phyloP scores from a whole-genome alignment of 2,329 filamentous ascomycete genomes.

The Hypocreales sp. region DNA sequence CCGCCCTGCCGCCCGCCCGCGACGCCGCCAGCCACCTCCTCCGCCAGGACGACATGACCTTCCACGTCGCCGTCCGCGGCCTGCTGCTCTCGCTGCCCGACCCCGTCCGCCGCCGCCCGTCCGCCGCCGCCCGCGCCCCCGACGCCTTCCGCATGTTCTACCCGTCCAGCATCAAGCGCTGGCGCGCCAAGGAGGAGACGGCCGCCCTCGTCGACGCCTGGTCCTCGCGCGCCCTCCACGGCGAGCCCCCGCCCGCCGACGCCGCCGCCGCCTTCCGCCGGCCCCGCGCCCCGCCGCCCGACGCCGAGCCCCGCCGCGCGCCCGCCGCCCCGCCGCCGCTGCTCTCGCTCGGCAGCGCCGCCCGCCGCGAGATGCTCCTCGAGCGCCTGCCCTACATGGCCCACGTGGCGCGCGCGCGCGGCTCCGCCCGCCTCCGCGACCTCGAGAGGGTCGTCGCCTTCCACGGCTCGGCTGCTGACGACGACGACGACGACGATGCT shows the following conservation, averaged over 20 bases:
- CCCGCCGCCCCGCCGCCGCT: conserved; percentile 16
- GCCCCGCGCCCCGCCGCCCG: conserved; percentile 13
- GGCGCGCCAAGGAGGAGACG: conserved; percentile 71
- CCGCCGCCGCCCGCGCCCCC: conserved; percentile 24
- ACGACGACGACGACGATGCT: conserved; percentile 24
- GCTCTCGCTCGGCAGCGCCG: conserved; percentile 47
- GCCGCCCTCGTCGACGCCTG: conserved; percentile 58
- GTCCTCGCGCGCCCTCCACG: conserved; percentile 43
- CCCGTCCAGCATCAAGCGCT: conserved; percentile 68
- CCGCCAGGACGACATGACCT: conserved; percentile 86
- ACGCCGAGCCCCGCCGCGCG: no score
- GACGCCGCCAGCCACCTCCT: conserved; percentile 56
- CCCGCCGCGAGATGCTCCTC: conserved; percentile 60
- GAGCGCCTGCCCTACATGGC: conserved; percentile 80
- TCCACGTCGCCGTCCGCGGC: conserved; percentile 79
- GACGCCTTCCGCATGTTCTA: conserved; percentile 87
- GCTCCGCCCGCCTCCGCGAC: conserved; percentile 32
- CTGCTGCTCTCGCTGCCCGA: conserved; percentile 71
- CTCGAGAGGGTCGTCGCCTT: conserved; percentile 57
- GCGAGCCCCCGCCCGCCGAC: conserved; percentile 29
- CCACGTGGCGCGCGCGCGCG: conserved; percentile 38
- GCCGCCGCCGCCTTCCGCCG: conserved; percentile 33
- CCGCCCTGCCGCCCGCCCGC: conserved; percentile 32
- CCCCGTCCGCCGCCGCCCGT: conserved; percentile 45
- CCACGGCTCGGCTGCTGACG: conserved; percentile 33